Conservation (phyloP, 2,329 filamentous ascomycete genomes). For the Saccharata proteae region DNA sequence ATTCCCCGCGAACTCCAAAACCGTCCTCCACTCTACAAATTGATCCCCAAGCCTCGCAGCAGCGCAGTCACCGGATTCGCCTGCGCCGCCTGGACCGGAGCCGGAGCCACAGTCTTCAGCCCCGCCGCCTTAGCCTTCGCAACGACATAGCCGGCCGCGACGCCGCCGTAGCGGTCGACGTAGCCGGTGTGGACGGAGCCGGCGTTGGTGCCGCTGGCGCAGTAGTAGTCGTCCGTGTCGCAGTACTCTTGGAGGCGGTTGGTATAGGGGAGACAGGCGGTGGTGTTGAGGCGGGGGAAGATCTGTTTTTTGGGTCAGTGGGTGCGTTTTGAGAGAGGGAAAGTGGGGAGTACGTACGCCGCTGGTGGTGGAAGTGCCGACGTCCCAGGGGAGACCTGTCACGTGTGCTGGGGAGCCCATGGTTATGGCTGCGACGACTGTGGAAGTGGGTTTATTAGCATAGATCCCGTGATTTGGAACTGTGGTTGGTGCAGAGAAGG, state of each 20-base stretch:
- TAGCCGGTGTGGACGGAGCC: not conserved
- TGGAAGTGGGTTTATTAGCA: no score
- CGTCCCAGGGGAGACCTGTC: not conserved
- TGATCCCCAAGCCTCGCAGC: no score
- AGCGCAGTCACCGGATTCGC: no score
- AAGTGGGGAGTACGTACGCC: not conserved
- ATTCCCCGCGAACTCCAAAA: no score
- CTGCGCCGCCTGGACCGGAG: no score
- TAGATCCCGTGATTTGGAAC: no score
- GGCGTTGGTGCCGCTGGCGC: not conserved
- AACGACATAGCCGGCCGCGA: not conserved
- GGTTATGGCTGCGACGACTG: not conserved
- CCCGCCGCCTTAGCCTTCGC: not conserved
- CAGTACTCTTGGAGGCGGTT: not conserved
- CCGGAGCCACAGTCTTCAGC: not conserved
- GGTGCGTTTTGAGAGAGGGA: no score
- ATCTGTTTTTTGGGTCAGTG: no score
- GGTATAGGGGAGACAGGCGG: not conserved
- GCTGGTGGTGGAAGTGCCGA: not conserved
- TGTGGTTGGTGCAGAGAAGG: no score
- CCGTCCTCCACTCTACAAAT: no score
- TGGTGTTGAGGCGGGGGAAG: not conserved
- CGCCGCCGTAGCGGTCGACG: not conserved
- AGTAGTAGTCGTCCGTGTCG: constrained; percentile 1
- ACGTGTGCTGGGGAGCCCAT: constrained; percentile 1